Conservation (phyloP, 148 eudicot genomes). For the Camellia japonica region DNA sequence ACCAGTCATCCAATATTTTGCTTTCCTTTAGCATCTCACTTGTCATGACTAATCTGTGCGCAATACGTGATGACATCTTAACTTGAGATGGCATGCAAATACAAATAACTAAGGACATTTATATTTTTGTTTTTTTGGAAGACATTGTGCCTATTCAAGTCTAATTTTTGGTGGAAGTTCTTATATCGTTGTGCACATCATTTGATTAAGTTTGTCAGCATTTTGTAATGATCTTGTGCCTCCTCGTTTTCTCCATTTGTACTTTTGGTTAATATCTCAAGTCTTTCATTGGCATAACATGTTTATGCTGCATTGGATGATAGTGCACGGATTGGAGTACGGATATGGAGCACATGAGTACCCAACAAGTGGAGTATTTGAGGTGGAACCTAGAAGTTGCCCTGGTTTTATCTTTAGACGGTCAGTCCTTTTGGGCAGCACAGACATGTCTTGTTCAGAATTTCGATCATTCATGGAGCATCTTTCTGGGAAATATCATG, state of each 20-base stretch:
- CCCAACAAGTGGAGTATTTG: slow-evolving; percentile 86
- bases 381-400: slow-evolving; percentile 88
- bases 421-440: slow-evolving; percentile 74
- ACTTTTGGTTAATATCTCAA: not conserved
- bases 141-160: not conserved
- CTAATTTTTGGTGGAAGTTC: not conserved
- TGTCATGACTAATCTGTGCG: not conserved
- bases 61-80: not conserved
- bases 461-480: slow-evolving; percentile 75
- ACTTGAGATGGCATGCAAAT: not conserved
- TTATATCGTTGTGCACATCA: not conserved
- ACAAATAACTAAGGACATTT: not conserved
- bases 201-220: not conserved
- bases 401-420: slow-evolving; percentile 84
- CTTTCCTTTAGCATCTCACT: not conserved
- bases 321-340: slow-evolving; percentile 82
- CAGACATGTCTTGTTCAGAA: slow-evolving; percentile 73
- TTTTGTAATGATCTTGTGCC: not conserved
- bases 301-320: slow-evolving; percentile 14
- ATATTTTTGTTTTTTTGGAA: not conserved
- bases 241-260: not conserved
- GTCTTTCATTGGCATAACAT: slow-evolving; percentile 3
- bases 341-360: slow-evolving; percentile 88
- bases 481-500: slow-evolving; percentile 73
- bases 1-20: not conserved